Percentiles rank a stretch among this genome's conserved stretches.
Evolutionary conservation across 2,329 filamentous ascomycete species (phyloP).

Genomic region (Diplocarpon rosae): DNA sequence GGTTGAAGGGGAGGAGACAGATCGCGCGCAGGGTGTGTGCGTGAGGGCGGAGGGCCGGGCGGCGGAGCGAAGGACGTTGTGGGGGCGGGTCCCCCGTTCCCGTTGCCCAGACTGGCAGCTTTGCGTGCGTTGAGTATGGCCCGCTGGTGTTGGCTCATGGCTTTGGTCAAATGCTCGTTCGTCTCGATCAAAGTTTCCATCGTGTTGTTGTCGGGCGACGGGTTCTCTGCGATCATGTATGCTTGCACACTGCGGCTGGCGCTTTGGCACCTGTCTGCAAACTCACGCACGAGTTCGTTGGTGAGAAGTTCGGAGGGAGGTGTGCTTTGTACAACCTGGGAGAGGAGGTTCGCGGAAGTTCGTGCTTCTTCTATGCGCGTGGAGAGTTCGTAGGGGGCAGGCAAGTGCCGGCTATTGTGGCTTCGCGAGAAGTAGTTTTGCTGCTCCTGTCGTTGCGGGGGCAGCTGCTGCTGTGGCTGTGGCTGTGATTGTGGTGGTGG

Average conservation of each 20-base stretch:
- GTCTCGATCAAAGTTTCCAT: slow-evolving; percentile 90
- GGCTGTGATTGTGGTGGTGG: slow-evolving; percentile 44
- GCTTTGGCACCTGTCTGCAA: slow-evolving; percentile 72
- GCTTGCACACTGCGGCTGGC: slow-evolving; percentile 73
- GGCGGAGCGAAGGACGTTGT: slow-evolving; percentile 16
- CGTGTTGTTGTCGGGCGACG: slow-evolving; percentile 81
- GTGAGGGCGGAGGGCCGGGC: slow-evolving; percentile 14
- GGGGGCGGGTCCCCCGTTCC: slow-evolving; percentile 15
- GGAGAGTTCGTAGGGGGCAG: slow-evolving; percentile 64
- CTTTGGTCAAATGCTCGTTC: slow-evolving; percentile 78
- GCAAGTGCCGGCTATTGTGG: slow-evolving; percentile 39
- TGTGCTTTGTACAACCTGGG: slow-evolving; percentile 83
- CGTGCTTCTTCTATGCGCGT: slow-evolving; percentile 80
- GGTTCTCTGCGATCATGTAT: slow-evolving; percentile 73
- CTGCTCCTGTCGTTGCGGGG: slow-evolving; percentile 43
- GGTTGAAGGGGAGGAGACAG: slow-evolving; percentile 10
- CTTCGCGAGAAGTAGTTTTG: slow-evolving; percentile 48
- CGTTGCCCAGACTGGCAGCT: slow-evolving; percentile 33
- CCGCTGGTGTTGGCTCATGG: slow-evolving; percentile 75
- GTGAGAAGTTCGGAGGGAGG: slow-evolving; percentile 61
- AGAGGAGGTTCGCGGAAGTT: slow-evolving; percentile 83
- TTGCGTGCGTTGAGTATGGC: slow-evolving; percentile 57
- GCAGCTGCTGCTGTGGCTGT: slow-evolving; percentile 41
- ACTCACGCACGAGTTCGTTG: slow-evolving; percentile 89
- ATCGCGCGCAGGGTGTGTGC: slow-evolving; percentile 8